Evolutionary conservation across 2,329 filamentous ascomycete genomes (phyloP).

Genomic region (Mollisia scopiformis): DNA sequence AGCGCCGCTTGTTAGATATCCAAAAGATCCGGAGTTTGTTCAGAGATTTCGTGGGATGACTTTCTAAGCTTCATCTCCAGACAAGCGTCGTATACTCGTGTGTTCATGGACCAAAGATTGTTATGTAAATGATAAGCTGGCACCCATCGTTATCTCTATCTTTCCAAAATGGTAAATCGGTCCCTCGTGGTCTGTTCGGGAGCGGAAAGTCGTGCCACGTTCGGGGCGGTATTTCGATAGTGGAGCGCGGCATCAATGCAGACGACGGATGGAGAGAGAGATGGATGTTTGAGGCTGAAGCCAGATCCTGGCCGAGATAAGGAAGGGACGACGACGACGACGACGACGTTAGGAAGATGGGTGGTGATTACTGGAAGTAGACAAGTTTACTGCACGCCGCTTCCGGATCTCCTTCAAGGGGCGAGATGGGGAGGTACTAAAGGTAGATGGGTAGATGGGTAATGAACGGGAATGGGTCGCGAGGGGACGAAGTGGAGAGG

Average conservation of each 20-base stretch:
- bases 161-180: not conserved
- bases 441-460: too few relatives aligned
- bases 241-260: not conserved
- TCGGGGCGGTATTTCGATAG: not conserved
- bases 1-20: too few relatives aligned
- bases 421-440: not conserved
- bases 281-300: not conserved
- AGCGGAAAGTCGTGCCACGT: not conserved
- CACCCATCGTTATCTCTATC: not conserved
- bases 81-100: not conserved
- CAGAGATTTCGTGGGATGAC: too few relatives aligned
- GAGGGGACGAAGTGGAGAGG: too few relatives aligned
- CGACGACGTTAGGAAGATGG: not conserved
- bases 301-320: conserved; percentile 3
- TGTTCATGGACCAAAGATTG: not conserved
- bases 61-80: too few relatives aligned
- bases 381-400: not conserved
- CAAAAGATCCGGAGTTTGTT: not conserved
- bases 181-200: not conserved
- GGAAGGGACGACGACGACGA: not conserved
- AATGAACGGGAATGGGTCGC: too few relatives aligned
- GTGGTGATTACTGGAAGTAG: not conserved
- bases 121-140: not conserved
- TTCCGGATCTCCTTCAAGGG: not conserved
- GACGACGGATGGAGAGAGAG: too few relatives aligned